Conservation (phyloP, 2,329 filamentous ascomycete species). For the Penicillium olsonii region DNA sequence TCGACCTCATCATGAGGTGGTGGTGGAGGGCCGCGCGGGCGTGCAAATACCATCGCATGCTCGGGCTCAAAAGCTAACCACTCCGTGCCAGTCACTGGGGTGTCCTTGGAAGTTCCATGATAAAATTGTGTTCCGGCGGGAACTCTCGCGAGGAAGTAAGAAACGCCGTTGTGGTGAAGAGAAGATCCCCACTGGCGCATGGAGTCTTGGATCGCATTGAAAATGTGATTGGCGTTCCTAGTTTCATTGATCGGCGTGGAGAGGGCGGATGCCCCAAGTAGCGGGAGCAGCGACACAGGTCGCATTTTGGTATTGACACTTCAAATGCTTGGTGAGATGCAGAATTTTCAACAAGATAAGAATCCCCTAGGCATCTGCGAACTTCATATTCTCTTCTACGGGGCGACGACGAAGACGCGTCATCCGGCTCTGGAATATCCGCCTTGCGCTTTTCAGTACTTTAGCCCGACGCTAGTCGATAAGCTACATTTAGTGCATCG, state of each 20-base stretch:
- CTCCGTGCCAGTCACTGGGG: slow-evolving; percentile 58
- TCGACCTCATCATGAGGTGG: slow-evolving; percentile 6
- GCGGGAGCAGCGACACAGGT: slow-evolving; percentile 7
- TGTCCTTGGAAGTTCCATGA: slow-evolving; percentile 57
- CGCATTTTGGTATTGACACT: slow-evolving; percentile 11
- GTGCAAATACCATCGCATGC: slow-evolving; percentile 68
- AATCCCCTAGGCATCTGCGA: background rate
- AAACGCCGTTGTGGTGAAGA: slow-evolving; percentile 74
- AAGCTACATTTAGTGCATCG: background rate
- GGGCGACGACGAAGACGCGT: slow-evolving; percentile 8
- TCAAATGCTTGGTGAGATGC: too few species aligned
- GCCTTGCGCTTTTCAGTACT: slow-evolving; percentile 10
- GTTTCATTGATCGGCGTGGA: slow-evolving; percentile 1
- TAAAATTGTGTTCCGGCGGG: slow-evolving; percentile 67
- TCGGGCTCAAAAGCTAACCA: slow-evolving; percentile 79
- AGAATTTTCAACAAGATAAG: too few species aligned
- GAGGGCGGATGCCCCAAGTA: slow-evolving; percentile 11
- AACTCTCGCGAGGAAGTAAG: slow-evolving; percentile 66
- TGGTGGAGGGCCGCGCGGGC: slow-evolving; percentile 14
- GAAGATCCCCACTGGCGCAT: slow-evolving; percentile 75
- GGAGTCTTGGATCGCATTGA: slow-evolving; percentile 71
- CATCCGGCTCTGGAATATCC: slow-evolving; percentile 4
- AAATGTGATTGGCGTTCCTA: slow-evolving; percentile 64
- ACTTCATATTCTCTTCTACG: slow-evolving; percentile 3
- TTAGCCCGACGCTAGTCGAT: slow-evolving; percentile 9